Conservation (phyloP, 495 filamentous ascomycete species). For the Hypoxylon lienhwacheense region DNA sequence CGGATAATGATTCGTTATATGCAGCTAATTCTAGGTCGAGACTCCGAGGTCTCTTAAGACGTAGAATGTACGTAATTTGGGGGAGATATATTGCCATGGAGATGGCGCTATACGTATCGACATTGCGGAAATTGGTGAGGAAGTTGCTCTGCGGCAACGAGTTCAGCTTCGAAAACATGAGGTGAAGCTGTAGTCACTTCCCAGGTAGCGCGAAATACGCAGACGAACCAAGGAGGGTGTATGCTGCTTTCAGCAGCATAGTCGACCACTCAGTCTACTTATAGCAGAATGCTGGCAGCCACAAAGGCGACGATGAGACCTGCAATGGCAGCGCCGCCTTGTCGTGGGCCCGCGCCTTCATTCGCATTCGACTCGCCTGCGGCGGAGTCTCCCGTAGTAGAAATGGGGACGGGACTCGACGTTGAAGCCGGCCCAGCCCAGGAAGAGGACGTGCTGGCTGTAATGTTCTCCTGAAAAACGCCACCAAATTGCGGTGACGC, state of each 20-base stretch:
- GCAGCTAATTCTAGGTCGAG: constrained; percentile 12
- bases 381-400: constrained; percentile 22
- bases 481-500: constrained; percentile 16
- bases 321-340: constrained; percentile 48
- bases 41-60: constrained; percentile 2
- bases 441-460: constrained; percentile 11
- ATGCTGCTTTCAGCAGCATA: neutral
- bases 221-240: constrained; percentile 6
- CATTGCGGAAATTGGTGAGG: neutral
- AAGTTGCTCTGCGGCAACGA: neutral
- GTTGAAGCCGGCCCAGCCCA: constrained; percentile 13
- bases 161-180: neutral
- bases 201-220: neutral
- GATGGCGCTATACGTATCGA: constrained; percentile 9
- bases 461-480: constrained; percentile 34
- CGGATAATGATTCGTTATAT: constrained; percentile 33
- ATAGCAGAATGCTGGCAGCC: constrained; percentile 49
- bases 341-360: constrained; percentile 42
- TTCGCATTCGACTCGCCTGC: constrained; percentile 35
- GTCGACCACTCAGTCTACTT: constrained; percentile 1
- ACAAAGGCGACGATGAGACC: constrained; percentile 53
- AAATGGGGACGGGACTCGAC: constrained; percentile 1
- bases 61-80: constrained; percentile 10
- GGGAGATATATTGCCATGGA: neutral
- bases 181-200: neutral